Evolutionary conservation across 108 stramenopile genomes (phyloP).

Genomic region (Cyclotella baltica): DNA sequence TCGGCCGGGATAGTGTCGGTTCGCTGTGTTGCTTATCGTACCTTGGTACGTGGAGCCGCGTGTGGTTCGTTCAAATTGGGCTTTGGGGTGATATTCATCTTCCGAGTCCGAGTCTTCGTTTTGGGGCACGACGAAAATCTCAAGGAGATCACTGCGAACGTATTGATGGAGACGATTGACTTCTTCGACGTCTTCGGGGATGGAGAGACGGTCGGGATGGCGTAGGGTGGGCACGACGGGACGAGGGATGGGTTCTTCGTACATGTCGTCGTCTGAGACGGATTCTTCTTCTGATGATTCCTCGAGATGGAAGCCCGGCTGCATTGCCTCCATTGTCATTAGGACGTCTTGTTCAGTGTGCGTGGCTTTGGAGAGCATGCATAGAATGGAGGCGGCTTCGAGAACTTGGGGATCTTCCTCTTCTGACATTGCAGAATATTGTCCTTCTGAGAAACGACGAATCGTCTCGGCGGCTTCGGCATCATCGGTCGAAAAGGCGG

Average conservation of each 20-base stretch:
- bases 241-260: not conserved
- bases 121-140: constrained; percentile 54
- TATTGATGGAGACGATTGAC: constrained; percentile 56
- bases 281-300: not conserved
- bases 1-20: constrained; percentile 52
- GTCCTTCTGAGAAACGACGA: constrained; percentile 2
- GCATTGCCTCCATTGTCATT: constrained; percentile 8
- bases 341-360: not conserved
- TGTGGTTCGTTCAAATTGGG: constrained; percentile 3
- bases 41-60: constrained; percentile 7
- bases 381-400: constrained; percentile 21
- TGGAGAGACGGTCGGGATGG: constrained; percentile 54
- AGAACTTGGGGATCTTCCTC: not conserved
- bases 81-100: not conserved
- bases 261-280: not conserved
- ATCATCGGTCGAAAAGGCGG: constrained; percentile 11
- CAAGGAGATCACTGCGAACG: constrained; percentile 53
- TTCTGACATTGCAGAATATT: not conserved
- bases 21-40: constrained; percentile 5
- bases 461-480: not conserved
- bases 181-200: constrained; percentile 45
- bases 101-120: constrained; percentile 19
- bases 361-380: not conserved
- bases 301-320: not conserved
- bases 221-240: not conserved